These are phyloP conservation scores for Catenaria anguillulae DNA, from an alignment of 371 early-diverging fungal genomes.

Conservation along the genomic window DNA sequence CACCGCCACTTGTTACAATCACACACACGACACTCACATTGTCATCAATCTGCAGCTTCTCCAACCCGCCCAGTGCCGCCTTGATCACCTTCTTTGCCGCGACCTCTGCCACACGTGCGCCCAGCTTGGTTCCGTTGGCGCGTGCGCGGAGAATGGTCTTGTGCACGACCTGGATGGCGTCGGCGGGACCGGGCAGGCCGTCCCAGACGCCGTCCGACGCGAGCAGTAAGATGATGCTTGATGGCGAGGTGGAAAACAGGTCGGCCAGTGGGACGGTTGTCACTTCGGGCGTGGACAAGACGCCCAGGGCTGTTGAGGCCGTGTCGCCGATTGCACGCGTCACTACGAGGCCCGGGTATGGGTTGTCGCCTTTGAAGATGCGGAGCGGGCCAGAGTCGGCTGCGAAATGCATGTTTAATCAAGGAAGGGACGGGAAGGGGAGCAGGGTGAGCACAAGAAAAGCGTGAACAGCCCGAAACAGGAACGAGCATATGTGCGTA, in stretches of 20 bases:
- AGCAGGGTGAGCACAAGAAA: not conserved
- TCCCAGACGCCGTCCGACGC: conserved; percentile 12
- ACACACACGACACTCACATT: conserved; percentile 9
- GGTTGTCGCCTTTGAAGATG: conserved; percentile 7
- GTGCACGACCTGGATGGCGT: not conserved
- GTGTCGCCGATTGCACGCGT: conserved; percentile 11
- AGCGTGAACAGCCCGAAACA: too few species aligned
- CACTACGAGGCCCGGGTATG: conserved; percentile 10
- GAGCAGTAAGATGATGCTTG: not conserved
- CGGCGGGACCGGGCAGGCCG: not conserved
- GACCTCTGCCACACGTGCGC: not conserved
- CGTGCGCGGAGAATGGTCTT: not conserved
- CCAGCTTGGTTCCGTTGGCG: not conserved
- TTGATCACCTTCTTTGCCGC: not conserved
- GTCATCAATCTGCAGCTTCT: conserved; percentile 5
- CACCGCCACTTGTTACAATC: not conserved
- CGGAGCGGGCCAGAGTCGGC: conserved; percentile 7
- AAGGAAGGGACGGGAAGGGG: not conserved
- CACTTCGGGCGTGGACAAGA: conserved; percentile 5
- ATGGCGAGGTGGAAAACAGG: too few species aligned
- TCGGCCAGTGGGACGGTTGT: not conserved
- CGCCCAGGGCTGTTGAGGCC: conserved; percentile 7
- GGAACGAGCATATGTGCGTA: not conserved
- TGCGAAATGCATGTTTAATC: not conserved
- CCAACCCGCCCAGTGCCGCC: conserved; percentile 2